A percentile compares a stretch with the other conserved stretches of the same genome.
These are phyloP conservation scores for Lagenidium giganteum DNA, from an alignment of 352 stramenopile species.

Conservation along the genomic window DNA sequence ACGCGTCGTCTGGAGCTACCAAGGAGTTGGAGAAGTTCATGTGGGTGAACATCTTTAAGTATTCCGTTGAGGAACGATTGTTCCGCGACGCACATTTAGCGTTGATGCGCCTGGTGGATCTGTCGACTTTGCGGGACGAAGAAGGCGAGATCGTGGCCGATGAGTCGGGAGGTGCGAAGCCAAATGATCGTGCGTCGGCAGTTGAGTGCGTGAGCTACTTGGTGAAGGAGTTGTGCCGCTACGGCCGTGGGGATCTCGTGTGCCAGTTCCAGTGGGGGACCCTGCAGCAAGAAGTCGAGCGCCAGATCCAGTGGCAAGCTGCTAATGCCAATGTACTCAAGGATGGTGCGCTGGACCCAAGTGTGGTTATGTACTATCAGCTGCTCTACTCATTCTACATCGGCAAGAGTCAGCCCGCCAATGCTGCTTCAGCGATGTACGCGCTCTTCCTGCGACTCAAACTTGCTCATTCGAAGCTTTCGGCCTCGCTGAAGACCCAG, in stretches of 20 bases:
- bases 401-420: constrained; percentile 52
- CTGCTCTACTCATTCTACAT: constrained; percentile 71
- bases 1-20: constrained; percentile 44
- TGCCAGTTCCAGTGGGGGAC: constrained; percentile 69
- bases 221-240: constrained; percentile 66
- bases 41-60: constrained; percentile 84
- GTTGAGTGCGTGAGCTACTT: constrained; percentile 68
- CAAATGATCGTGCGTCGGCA: constrained; percentile 27
- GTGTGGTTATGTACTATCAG: constrained; percentile 53
- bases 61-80: constrained; percentile 50
- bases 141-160: constrained; percentile 6
- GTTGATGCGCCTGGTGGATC: constrained; percentile 60
- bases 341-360: constrained; percentile 30
- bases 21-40: constrained; percentile 59
- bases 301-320: constrained; percentile 68
- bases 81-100: constrained; percentile 68
- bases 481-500: constrained; percentile 37
- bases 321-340: constrained; percentile 53
- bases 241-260: constrained; percentile 59
- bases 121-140: constrained; percentile 20
- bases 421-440: constrained; percentile 58
- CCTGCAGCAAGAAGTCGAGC: constrained; percentile 55
- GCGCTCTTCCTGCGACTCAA: constrained; percentile 43
- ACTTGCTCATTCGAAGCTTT: constrained; percentile 30
- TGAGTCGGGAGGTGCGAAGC: neutral